A percentile compares a stretch with the other conserved stretches of the same genome.
These are phyloP conservation scores for Blastobotrys illinoisensis DNA, from an alignment of 1,139 yeast species.

Conservation along the genomic window DNA sequence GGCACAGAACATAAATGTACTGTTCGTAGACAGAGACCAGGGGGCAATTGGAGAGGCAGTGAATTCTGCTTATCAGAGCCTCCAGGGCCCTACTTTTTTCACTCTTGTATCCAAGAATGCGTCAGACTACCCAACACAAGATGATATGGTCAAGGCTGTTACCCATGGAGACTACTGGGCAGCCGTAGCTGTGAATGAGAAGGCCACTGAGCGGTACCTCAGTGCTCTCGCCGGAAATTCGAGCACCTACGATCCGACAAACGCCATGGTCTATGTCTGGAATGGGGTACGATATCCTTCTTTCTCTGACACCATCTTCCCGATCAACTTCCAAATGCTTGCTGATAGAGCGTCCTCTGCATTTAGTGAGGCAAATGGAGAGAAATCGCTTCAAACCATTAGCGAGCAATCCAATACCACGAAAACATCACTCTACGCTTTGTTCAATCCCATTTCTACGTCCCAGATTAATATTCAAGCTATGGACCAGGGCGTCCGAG, in stretches of 20 bases:
- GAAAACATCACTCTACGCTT: slow-evolving; percentile 5
- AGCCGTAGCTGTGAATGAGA: slow-evolving; percentile 12
- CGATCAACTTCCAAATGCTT: slow-evolving; percentile 2
- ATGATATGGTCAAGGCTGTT: slow-evolving; percentile 3
- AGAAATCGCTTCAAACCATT: background rate
- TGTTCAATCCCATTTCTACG: slow-evolving; percentile 11
- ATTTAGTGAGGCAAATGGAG: slow-evolving; percentile 8
- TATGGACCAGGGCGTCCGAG: slow-evolving; percentile 14
- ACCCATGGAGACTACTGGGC: slow-evolving; percentile 12
- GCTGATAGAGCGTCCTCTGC: slow-evolving; percentile 3
- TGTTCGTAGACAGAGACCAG: background rate
- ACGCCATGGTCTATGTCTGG: slow-evolving; percentile 17
- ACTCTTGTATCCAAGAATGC: background rate
- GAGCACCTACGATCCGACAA: slow-evolving; percentile 9
- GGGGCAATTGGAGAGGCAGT: background rate
- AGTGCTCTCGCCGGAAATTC: slow-evolving; percentile 12
- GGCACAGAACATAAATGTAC: background rate
- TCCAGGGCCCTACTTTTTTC: background rate
- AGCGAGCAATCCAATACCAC: slow-evolving; percentile 2
- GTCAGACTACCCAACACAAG: slow-evolving; percentile 1
- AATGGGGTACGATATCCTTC: slow-evolving; percentile 16
- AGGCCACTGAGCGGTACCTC: slow-evolving; percentile 10
- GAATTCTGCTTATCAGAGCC: background rate
- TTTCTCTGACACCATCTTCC: slow-evolving; percentile 6
- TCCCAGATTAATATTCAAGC: slow-evolving; percentile 11